phyloP scores from a whole-genome alignment of 176 grass and related monocot species.

The Oryza nivara region DNA sequence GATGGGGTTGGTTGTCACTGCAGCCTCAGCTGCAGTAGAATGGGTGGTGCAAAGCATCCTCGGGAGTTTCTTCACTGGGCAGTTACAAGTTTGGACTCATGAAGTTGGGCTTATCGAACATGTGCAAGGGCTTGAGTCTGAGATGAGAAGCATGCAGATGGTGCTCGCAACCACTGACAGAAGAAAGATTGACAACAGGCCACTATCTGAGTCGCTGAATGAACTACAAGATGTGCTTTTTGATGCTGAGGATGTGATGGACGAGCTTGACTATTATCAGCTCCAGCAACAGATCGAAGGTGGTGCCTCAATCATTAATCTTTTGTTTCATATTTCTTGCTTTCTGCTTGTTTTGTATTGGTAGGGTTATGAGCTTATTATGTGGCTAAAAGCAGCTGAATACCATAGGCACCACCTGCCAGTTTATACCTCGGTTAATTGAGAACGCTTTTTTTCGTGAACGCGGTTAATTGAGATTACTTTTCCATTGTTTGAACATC shows the following conservation, averaged over 20 bases:
- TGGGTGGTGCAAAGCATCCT: neutral
- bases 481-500: too few species aligned
- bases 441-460: too few species aligned
- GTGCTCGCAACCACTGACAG: neutral
- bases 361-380: too few species aligned
- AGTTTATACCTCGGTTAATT: too few species aligned
- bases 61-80: neutral
- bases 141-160: neutral
- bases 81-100: neutral
- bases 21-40: neutral
- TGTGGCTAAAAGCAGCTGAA: too few species aligned
- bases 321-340: too few species aligned
- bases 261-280: constrained; percentile 29
- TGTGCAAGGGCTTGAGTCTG: accelerated
- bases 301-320: neutral
- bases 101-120: neutral
- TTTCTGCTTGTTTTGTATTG: too few species aligned
- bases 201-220: neutral
- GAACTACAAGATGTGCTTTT: constrained; percentile 10
- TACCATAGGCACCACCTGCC: too few species aligned
- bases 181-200: neutral
- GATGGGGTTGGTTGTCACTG: too few species aligned
- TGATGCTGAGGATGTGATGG: constrained; percentile 6
- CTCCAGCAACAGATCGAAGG: neutral
- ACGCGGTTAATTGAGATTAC: too few species aligned